Evolutionary conservation across 345 rosid species (phyloP).

Genomic region (Psidium guajava): DNA sequence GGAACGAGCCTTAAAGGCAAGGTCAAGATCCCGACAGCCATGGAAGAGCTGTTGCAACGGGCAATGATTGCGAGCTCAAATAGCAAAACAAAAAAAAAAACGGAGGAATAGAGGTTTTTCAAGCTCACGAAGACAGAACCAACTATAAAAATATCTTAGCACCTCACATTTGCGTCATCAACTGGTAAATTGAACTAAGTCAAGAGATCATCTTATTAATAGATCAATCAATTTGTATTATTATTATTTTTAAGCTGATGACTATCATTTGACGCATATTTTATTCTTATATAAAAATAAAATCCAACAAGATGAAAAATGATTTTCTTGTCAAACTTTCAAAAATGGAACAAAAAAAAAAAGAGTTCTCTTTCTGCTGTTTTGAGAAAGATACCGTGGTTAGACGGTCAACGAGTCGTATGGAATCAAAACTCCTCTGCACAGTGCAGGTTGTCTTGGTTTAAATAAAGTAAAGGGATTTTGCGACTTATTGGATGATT

Average conservation of each 20-base stretch:
- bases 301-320: background rate
- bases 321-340: background rate
- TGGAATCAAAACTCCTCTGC: background rate
- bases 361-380: background rate
- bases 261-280: background rate
- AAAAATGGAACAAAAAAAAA: background rate
- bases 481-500: background rate
- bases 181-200: background rate
- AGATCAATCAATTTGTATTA: background rate
- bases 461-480: background rate
- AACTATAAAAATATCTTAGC: background rate
- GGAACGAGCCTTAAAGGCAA: background rate
- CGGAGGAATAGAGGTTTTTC: background rate
- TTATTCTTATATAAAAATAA: background rate
- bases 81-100: background rate
- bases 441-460: background rate
- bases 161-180: background rate
- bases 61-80: background rate
- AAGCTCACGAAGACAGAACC: background rate
- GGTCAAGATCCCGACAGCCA: background rate
- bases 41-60: background rate
- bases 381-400: background rate
- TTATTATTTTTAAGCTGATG: background rate
- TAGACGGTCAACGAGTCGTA: background rate
- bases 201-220: background rate